Percentiles rank a stretch among this genome's conserved stretches.
These are phyloP conservation scores for Schoenoplectus triqueter DNA, from an alignment of 202 grass and related monocot genomes.

Conservation along the genomic window DNA sequence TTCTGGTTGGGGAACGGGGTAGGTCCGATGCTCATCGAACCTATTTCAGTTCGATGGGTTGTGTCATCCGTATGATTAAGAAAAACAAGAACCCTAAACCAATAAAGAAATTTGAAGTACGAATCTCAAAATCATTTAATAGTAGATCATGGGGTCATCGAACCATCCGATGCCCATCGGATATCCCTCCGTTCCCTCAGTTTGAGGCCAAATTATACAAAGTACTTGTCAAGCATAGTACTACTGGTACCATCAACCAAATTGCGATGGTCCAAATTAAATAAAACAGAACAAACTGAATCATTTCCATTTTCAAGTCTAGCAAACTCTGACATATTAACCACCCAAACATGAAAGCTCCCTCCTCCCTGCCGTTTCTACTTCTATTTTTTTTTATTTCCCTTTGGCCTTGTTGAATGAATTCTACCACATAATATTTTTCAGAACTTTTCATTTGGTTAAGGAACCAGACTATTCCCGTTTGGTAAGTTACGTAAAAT, in stretches of 20 bases:
- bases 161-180: no score
- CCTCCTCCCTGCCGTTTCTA: constrained; percentile 36
- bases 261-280: constrained; percentile 29
- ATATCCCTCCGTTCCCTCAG: background rate
- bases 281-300: constrained; percentile 39
- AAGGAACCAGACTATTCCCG: background rate
- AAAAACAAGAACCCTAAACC: no score
- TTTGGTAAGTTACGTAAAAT: no score
- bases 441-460: background rate
- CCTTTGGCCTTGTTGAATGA: background rate
- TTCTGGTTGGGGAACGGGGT: no score
- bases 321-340: constrained; percentile 31
- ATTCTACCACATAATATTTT: background rate
- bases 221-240: constrained; percentile 35
- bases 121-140: no score
- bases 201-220: constrained; percentile 30
- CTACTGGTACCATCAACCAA: constrained; percentile 20
- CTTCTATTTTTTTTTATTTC: background rate
- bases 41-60: no score
- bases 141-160: no score
- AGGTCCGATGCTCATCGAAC: no score
- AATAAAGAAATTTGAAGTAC: no score
- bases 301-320: constrained; percentile 39
- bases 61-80: no score
- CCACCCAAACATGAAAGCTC: constrained; percentile 42